Evolutionary conservation across 2,329 filamentous ascomycete genomes (phyloP).

Genomic region (Fusarium cyanostomum): DNA sequence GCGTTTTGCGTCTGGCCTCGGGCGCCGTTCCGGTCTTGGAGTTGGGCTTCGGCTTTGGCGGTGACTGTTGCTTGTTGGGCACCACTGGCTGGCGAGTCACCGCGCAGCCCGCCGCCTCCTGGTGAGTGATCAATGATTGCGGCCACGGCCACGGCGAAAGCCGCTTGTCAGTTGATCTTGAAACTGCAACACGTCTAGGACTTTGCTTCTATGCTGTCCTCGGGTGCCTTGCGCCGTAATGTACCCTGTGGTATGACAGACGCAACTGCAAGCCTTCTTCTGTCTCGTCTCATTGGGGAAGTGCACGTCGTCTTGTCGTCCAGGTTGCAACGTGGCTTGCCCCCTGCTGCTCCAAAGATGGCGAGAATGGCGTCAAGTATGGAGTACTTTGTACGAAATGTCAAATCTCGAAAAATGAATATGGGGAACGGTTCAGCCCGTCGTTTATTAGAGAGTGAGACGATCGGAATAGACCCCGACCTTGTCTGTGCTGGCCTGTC

Average conservation of each 20-base stretch:
- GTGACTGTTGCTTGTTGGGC: slow-evolving; percentile 39
- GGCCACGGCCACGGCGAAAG: slow-evolving; percentile 14
- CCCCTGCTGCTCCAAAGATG: slow-evolving; percentile 32
- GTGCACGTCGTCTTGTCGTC: slow-evolving; percentile 17
- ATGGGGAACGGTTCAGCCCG: slow-evolving; percentile 30
- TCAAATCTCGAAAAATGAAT: slow-evolving; percentile 27
- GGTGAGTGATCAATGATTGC: slow-evolving; percentile 31
- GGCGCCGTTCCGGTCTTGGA: slow-evolving; percentile 14
- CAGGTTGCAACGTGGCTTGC: slow-evolving; percentile 37
- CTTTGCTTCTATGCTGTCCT: slow-evolving; percentile 18
- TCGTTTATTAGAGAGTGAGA: slow-evolving; percentile 41
- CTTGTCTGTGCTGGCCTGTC: slow-evolving; percentile 29
- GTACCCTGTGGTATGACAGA: slow-evolving; percentile 38
- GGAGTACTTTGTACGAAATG: slow-evolving; percentile 25
- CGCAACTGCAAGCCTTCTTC: slow-evolving; percentile 31
- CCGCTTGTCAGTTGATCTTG: slow-evolving; percentile 23
- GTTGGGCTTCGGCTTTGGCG: slow-evolving; percentile 37
- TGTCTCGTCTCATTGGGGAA: slow-evolving; percentile 40
- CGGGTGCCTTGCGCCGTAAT: slow-evolving; percentile 20
- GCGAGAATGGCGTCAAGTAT: slow-evolving; percentile 33
- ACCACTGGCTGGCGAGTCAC: slow-evolving; percentile 37
- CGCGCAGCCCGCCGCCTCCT: slow-evolving; percentile 23
- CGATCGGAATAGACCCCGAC: slow-evolving; percentile 26
- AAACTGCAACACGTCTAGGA: slow-evolving; percentile 1
- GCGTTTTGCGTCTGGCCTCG: slow-evolving; percentile 21